Conservation (phyloP, 257 asterid genomes). For the Fraxinus americana region DNA sequence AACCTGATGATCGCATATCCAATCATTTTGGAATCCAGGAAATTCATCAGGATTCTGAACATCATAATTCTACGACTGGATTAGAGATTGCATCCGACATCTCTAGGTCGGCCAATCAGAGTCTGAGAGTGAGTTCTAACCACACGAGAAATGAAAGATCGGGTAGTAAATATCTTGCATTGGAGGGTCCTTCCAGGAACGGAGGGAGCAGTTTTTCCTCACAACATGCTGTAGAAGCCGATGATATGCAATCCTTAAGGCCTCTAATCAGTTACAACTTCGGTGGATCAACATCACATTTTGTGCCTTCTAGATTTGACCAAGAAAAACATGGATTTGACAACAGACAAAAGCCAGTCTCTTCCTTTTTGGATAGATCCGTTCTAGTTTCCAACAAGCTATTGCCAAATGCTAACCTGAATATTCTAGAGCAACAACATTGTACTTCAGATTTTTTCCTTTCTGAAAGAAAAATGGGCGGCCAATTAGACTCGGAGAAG, state of each 20-base stretch:
- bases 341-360: not conserved
- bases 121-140: conserved; percentile 25
- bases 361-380: conserved; percentile 20
- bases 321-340: conserved; percentile 11
- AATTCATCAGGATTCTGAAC: conserved; percentile 21
- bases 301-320: conserved; percentile 27
- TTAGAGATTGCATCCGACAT: conserved; percentile 23
- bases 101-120: conserved; percentile 27
- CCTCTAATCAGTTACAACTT: conserved; percentile 13
- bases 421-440: conserved; percentile 32
- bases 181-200: not conserved
- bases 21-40: conserved; percentile 29
- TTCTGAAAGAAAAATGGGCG: conserved; percentile 24
- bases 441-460: conserved; percentile 27
- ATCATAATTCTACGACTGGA: conserved; percentile 19
- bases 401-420: conserved; percentile 27
- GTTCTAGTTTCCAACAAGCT: conserved; percentile 27
- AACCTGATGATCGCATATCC: conserved; percentile 20
- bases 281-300: conserved; percentile 37
- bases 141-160: conserved; percentile 30
- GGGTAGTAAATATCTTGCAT: conserved; percentile 10
- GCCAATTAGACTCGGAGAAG: conserved; percentile 22
- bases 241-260: conserved; percentile 22
- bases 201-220: conserved; percentile 18
- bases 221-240: conserved; percentile 20